Base-by-base conservation (phyloP, 2,329 filamentous ascomycete genomes). In the Fusarium phyllophilum region DNA sequence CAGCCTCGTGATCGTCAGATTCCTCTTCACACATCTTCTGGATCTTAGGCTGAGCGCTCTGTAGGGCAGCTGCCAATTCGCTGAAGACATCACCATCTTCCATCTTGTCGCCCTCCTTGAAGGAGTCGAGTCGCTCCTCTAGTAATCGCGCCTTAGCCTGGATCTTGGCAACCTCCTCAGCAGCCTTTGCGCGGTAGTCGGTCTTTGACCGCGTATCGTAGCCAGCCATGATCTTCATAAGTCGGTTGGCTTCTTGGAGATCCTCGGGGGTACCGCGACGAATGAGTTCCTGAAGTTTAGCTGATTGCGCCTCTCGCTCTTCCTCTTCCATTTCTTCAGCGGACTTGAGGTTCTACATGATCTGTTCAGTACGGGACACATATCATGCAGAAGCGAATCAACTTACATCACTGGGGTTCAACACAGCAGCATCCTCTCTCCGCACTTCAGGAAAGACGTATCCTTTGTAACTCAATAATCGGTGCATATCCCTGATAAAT, bases 11-110 rank as follows among this genome's bases (percentile, higher is more conserved):
- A 79, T 99, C 96, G 70, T 98, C 96, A 17, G 95, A 98, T 80
- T 99, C 96, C 83, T 99, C 96, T 83, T 98, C 96, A 79, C 96
- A 98, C 96, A 99, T 99, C 84, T 94, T 98, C 81, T 98, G 96
- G 74, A 99, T 98, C 85, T 99, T 99, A 14, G 96, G 96, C 79
- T 99, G 96, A 6, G 96, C 96, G 79, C 93, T 98, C 81, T 94
- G 94, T 51, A 99, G 87, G 15, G 96, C 91, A 73, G 93, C 92
- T 10, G 95, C 95, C 61, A 99, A 88, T 86, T 99, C 96, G 86
- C 95, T 89, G 75, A 90, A 92, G 26, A 92, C 90, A 69, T 92
- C 90, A 18, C 89, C 89, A 24, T 92, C 90, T 26, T 83, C 81
- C 84, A 98, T 93, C 66, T 89, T 89, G 78, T 98, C 96, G 48